phyloP scores from a whole-genome alignment of 2,329 filamentous ascomycete species.

The Berkeleyomyces basicola region DNA sequence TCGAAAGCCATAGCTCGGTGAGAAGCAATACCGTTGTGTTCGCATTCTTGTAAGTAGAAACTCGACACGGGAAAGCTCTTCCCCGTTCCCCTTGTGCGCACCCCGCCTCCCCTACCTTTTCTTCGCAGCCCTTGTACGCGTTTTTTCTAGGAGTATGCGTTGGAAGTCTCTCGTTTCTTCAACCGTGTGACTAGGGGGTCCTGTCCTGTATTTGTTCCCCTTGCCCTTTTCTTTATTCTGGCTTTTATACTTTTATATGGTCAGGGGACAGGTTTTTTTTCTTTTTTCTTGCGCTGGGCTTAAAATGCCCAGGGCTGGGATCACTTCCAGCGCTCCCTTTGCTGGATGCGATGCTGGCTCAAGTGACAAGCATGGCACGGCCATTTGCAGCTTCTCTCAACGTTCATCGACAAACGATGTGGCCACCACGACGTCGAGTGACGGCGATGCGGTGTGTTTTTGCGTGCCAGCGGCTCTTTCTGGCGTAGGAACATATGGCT shows the following conservation, averaged over 20 bases:
- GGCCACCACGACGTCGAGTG: too few relatives aligned
- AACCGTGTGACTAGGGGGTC: slow-evolving; percentile 4
- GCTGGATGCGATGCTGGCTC: slow-evolving; percentile 7
- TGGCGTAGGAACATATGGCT: too few relatives aligned
- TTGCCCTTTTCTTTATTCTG: not conserved
- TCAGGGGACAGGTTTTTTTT: not conserved
- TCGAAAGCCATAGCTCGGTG: not conserved
- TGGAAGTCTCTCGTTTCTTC: slow-evolving; percentile 1
- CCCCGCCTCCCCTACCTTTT: not conserved
- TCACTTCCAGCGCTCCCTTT: not conserved
- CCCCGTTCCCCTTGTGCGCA: not conserved
- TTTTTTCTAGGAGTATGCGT: slow-evolving; percentile 5
- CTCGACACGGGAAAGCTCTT: too few relatives aligned
- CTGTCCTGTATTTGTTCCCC: not conserved
- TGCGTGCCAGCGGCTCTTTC: too few relatives aligned
- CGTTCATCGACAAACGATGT: slow-evolving; percentile 1
- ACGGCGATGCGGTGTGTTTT: too few relatives aligned
- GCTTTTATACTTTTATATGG: not conserved
- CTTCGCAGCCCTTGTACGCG: not conserved
- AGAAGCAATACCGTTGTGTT: not conserved
- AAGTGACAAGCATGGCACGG: slow-evolving; percentile 12
- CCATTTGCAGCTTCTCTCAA: slow-evolving; percentile 3
- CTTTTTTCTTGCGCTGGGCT: not conserved
- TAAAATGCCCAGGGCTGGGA: slow-evolving; percentile 2
- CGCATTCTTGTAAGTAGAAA: too few relatives aligned